A percentile compares a stretch with the other conserved stretches of the same genome.
Conservation (phyloP, 495 filamentous ascomycete species). For the Podospora conica region DNA sequence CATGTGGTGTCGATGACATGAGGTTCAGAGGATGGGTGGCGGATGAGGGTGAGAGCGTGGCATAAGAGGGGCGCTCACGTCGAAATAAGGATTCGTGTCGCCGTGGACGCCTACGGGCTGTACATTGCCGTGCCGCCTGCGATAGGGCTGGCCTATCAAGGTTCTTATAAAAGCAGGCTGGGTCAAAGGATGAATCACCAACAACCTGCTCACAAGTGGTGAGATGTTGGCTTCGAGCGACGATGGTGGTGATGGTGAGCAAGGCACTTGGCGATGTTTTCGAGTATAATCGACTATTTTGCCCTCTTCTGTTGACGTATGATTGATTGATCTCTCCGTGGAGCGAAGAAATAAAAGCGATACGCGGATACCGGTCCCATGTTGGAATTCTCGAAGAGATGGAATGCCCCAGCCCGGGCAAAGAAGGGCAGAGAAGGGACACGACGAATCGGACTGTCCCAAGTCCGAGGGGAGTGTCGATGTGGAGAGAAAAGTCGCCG, state of each 20-base stretch:
- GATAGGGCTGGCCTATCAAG: neutral
- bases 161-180: neutral
- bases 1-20: neutral
- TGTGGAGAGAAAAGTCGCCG: neutral
- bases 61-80: neutral
- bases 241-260: neutral
- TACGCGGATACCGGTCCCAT: neutral
- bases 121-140: neutral
- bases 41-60: neutral
- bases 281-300: neutral
- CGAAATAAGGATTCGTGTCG: neutral
- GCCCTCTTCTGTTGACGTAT: neutral
- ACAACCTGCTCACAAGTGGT: neutral
- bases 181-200: neutral
- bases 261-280: neutral
- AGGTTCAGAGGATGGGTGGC: neutral
- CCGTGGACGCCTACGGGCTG: neutral
- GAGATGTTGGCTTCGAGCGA: neutral
- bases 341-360: neutral
- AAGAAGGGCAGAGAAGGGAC: neutral
- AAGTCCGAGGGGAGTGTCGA: neutral
- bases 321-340: neutral
- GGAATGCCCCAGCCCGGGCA: neutral
- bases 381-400: neutral
- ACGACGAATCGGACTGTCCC: neutral